These are phyloP conservation scores for Xerocomus amazonicus DNA, from an alignment of 1,284 basidiomycete species.

Conservation along the genomic window DNA sequence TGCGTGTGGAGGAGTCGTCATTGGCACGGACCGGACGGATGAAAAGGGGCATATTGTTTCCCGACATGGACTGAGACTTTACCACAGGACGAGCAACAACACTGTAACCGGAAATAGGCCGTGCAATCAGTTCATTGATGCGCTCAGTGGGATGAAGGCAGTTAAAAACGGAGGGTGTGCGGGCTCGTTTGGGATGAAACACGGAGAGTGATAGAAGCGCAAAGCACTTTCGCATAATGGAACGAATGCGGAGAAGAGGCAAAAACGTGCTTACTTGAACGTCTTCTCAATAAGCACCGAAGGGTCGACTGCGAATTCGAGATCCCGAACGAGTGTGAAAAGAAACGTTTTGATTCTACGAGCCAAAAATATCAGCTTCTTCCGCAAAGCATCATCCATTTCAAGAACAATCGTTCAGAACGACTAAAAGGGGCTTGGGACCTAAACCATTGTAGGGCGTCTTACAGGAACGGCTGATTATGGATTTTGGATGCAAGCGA, in stretches of 20 bases:
- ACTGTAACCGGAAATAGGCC: conserved; percentile 27
- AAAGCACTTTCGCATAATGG: conserved; percentile 16
- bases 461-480: conserved; percentile 1
- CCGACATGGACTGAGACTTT: conserved; percentile 44
- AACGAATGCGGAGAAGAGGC: conserved; percentile 16
- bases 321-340: conserved; percentile 53
- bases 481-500: conserved; percentile 1
- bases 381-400: neutral
- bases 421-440: conserved; percentile 1
- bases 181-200: conserved; percentile 26
- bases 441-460: neutral
- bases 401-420: conserved; percentile 3
- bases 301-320: conserved; percentile 52
- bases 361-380: conserved; percentile 21
- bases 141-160: conserved; percentile 10
- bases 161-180: neutral
- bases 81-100: conserved; percentile 56
- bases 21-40: conserved; percentile 31
- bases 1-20: conserved; percentile 10
- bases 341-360: conserved; percentile 60
- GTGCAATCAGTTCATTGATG: conserved; percentile 13
- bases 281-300: conserved; percentile 57
- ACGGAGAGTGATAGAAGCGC: conserved; percentile 12
- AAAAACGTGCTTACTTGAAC: conserved; percentile 47
- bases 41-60: conserved; percentile 56